Conservation (phyloP, 176 grass and related monocot genomes). For the Aegilops speltoides region DNA sequence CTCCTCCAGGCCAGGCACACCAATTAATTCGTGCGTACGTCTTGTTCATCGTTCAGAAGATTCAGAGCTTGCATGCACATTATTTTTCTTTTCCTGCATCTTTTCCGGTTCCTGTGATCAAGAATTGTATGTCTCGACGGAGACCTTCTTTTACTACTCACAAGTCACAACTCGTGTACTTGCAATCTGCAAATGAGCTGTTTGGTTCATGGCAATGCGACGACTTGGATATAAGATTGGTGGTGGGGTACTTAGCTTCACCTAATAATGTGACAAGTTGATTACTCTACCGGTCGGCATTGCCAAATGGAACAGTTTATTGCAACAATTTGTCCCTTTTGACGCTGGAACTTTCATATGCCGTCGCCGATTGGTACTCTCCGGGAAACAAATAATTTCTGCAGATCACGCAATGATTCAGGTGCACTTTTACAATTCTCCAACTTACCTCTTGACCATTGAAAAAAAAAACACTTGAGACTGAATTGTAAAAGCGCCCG, state of each 20-base stretch:
- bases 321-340: background rate
- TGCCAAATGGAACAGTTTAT: constrained; percentile 22
- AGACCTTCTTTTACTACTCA: background rate
- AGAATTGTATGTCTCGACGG: background rate
- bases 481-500: no score
- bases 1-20: background rate
- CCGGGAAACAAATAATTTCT: background rate
- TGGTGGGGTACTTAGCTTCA: constrained; percentile 7
- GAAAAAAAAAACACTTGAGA: background rate
- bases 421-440: background rate
- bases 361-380: background rate
- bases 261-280: background rate
- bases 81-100: constrained; percentile 5
- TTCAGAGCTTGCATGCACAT: background rate
- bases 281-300: background rate
- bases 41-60: background rate
- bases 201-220: background rate
- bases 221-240: background rate
- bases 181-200: background rate
- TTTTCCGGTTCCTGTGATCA: constrained; percentile 1
- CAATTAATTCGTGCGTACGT: constrained; percentile 1
- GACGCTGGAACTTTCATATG: constrained; percentile 3
- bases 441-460: background rate
- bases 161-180: background rate
- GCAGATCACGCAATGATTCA: background rate